A percentile compares a stretch with the other conserved stretches of the same genome.
These are phyloP conservation scores for Xylaria castorea DNA, from an alignment of 495 filamentous ascomycete genomes.

Conservation along the genomic window DNA sequence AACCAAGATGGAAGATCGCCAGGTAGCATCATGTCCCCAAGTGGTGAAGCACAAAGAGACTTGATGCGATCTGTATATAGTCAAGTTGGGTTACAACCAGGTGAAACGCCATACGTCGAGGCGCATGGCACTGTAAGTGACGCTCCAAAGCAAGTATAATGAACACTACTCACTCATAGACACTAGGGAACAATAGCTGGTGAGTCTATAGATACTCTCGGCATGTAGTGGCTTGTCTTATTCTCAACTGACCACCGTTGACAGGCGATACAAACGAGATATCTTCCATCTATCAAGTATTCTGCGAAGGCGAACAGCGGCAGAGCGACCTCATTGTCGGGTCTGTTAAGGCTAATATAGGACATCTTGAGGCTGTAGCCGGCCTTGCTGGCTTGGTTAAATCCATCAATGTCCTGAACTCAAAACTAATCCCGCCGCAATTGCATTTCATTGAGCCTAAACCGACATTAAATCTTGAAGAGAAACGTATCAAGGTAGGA, in stretches of 20 bases:
- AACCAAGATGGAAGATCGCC: conserved; percentile 61
- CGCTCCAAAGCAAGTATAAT: conserved; percentile 19
- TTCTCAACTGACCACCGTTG: neutral
- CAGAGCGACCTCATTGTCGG: conserved; percentile 45
- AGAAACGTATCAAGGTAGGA: conserved; percentile 46
- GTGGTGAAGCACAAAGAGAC: conserved; percentile 33
- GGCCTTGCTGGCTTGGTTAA: conserved; percentile 64
- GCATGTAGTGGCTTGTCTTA: neutral
- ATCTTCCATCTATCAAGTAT: conserved; percentile 52
- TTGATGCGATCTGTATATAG: conserved; percentile 40
- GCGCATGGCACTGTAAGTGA: conserved; percentile 55
- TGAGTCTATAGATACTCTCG: neutral
- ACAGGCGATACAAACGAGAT: conserved; percentile 64
- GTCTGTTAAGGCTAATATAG: conserved; percentile 62
- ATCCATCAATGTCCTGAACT: conserved; percentile 58
- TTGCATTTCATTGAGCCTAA: conserved; percentile 50
- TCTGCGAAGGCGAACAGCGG: conserved; percentile 33
- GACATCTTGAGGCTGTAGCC: conserved; percentile 59
- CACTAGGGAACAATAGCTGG: conserved; percentile 11
- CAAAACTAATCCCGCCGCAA: conserved; percentile 52
- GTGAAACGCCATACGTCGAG: conserved; percentile 27
- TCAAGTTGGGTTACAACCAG: conserved; percentile 35
- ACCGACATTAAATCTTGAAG: conserved; percentile 42
- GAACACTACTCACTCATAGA: neutral
- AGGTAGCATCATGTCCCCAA: conserved; percentile 26